These are phyloP conservation scores for Aulographum hederae DNA, from an alignment of 2,329 filamentous ascomycete species.

Conservation along the genomic window DNA sequence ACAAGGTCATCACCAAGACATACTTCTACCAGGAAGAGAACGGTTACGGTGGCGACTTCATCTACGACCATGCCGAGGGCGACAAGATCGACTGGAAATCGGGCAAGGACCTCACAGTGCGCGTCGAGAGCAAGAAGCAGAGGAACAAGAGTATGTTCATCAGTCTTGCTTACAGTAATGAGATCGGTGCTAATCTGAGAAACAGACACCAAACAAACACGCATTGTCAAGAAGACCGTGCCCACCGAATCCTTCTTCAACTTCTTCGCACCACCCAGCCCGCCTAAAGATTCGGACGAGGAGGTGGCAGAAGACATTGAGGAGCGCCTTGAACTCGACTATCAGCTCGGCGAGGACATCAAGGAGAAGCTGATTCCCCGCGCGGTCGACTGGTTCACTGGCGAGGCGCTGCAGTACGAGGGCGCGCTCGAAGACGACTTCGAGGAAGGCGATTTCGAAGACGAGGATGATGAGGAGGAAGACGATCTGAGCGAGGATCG, in stretches of 20 bases:
- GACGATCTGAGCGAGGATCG: slow-evolving; percentile 58
- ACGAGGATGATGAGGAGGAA: slow-evolving; percentile 76
- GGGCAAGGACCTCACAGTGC: slow-evolving; percentile 82
- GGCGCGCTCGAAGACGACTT: slow-evolving; percentile 85
- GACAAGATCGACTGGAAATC: slow-evolving; percentile 87
- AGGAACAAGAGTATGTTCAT: slow-evolving; percentile 95
- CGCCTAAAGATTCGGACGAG: slow-evolving; percentile 77
- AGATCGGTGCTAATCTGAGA: not conserved
- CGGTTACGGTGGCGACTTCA: slow-evolving; percentile 96
- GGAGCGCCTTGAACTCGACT: slow-evolving; percentile 95
- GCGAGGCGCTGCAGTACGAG: slow-evolving; percentile 92
- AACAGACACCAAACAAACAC: slow-evolving; percentile 93
- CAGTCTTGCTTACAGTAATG: not conserved
- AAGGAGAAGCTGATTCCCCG: slow-evolving; percentile 99
- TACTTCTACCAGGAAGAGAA: slow-evolving; percentile 99
- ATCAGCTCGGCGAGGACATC: slow-evolving; percentile 97
- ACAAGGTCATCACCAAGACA: slow-evolving; percentile 94
- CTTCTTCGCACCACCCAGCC: slow-evolving; percentile 93
- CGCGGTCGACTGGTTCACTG: slow-evolving; percentile 98
- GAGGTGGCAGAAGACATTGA: slow-evolving; percentile 99
- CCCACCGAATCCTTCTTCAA: slow-evolving; percentile 96
- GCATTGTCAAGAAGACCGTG: slow-evolving; percentile 97
- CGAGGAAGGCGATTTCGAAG: slow-evolving; percentile 57
- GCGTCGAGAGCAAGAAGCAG: slow-evolving; percentile 98
- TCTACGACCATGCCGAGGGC: slow-evolving; percentile 97